phyloP scores from a whole-genome alignment of 768 basidiomycete species.

The Rubroboletus satanas region DNA sequence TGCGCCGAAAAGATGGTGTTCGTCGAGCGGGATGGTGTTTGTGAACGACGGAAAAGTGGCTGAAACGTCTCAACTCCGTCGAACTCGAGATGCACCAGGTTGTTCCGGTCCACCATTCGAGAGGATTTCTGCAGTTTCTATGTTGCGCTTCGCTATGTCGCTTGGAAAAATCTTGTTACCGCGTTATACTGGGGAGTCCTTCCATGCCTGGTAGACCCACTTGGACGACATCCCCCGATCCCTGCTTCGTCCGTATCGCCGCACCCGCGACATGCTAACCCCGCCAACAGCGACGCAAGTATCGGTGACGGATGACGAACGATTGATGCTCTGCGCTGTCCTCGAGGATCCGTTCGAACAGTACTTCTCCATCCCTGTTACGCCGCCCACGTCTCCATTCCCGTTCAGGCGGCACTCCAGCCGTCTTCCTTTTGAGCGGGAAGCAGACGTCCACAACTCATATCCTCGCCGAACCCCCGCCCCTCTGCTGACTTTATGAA shows the following conservation, averaged over 20 bases:
- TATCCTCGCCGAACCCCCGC: conserved; percentile 36
- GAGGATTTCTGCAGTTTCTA: too few species aligned
- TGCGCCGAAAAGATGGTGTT: too few species aligned
- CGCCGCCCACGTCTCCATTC: conserved; percentile 15
- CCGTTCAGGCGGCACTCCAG: conserved; percentile 24
- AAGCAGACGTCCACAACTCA: conserved; percentile 24
- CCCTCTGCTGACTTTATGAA: conserved; percentile 47
- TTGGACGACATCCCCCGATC: conserved; percentile 28
- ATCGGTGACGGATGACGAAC: conserved; percentile 23
- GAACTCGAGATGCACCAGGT: too few species aligned
- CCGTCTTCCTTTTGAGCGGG: conserved; percentile 21
- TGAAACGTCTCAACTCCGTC: too few species aligned
- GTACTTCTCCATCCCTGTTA: conserved; percentile 3
- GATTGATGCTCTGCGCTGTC: conserved; percentile 22
- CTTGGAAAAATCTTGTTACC: neutral
- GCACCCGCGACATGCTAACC: conserved; percentile 10
- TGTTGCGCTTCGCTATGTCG: too few species aligned
- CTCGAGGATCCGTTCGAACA: conserved; percentile 23
- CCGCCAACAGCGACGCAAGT: conserved; percentile 19
- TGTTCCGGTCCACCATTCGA: too few species aligned
- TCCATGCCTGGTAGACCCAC: conserved; percentile 16
- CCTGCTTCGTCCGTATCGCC: conserved; percentile 27
- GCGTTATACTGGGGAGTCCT: conserved; percentile 20
- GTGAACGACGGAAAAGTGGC: too few species aligned
- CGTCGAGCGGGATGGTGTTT: too few species aligned